These are phyloP conservation scores for Talaromyces wortmannii DNA, from an alignment of 495 filamentous ascomycete genomes.

Conservation along the genomic window DNA sequence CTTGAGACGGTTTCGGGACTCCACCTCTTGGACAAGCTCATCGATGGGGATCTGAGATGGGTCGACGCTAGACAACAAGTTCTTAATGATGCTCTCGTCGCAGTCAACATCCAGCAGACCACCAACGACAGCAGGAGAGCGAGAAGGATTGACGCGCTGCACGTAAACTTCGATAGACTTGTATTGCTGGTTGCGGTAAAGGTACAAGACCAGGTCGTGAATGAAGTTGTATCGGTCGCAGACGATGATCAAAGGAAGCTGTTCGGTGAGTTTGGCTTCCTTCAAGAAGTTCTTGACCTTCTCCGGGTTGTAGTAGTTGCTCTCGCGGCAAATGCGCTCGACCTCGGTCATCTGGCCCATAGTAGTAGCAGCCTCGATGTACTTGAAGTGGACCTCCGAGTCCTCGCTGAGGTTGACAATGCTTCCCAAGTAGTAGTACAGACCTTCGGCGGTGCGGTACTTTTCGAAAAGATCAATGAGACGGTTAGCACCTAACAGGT, in stretches of 20 bases:
- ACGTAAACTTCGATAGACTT: constrained; percentile 99
- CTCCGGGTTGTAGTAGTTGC: constrained; percentile 88
- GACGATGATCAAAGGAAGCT: constrained; percentile 95
- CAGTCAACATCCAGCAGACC: constrained; percentile 97
- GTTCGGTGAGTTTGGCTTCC: constrained; percentile 86
- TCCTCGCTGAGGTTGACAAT: constrained; percentile 98
- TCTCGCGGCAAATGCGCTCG: constrained; percentile 94
- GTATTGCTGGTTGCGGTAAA: constrained; percentile 99
- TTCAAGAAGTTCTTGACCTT: constrained; percentile 99
- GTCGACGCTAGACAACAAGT: constrained; percentile 80
- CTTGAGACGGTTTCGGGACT: constrained; percentile 92
- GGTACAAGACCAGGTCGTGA: constrained; percentile 92
- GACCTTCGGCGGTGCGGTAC: constrained; percentile 90
- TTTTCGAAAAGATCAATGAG: constrained; percentile 95
- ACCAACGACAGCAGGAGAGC: constrained; percentile 90
- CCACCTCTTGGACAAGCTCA: constrained; percentile 91
- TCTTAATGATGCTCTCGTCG: constrained; percentile 93
- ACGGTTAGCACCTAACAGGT: constrained; percentile 82
- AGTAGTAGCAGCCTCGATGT: constrained; percentile 92
- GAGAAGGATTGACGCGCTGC: constrained; percentile 93
- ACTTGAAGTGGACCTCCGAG: constrained; percentile 96
- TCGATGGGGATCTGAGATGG: constrained; percentile 86
- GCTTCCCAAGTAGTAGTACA: constrained; percentile 96
- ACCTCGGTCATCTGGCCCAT: constrained; percentile 92
- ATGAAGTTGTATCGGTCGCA: constrained; percentile 99